A percentile compares a stretch with the other conserved stretches of the same genome.
phyloP scores from a whole-genome alignment of 2,329 filamentous ascomycete species.

The Arthrinium phaeospermum region DNA sequence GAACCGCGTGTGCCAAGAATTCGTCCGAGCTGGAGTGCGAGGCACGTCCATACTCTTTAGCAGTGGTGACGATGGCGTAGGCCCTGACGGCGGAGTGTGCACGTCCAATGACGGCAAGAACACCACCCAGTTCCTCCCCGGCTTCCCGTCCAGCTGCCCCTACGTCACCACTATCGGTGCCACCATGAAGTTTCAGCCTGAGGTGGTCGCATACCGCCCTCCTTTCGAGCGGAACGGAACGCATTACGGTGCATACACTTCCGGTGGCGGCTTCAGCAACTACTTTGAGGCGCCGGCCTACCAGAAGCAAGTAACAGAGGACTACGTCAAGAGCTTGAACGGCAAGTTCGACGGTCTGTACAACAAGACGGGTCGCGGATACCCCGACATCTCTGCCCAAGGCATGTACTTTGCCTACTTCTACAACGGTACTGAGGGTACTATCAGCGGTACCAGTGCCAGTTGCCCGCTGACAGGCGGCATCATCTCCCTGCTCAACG shows the following conservation, averaged over 20 bases:
- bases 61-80: conserved; percentile 56
- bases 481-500: conserved; percentile 69
- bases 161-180: conserved; percentile 37
- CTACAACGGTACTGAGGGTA: conserved; percentile 37
- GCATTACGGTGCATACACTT: conserved; percentile 43
- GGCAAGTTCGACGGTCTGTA: conserved; percentile 49
- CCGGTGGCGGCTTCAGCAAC: conserved; percentile 52
- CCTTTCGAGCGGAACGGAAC: conserved; percentile 33
- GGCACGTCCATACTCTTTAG: conserved; percentile 68
- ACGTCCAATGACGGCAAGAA: conserved; percentile 58
- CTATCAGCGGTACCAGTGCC: conserved; percentile 52
- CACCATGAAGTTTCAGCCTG: conserved; percentile 40
- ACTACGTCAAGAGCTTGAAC: conserved; percentile 37
- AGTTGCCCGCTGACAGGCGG: conserved; percentile 67
- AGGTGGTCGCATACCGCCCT: conserved; percentile 45
- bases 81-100: conserved; percentile 53
- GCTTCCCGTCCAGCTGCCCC: conserved; percentile 56
- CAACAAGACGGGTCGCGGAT: conserved; percentile 57
- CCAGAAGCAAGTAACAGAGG: conserved; percentile 55
- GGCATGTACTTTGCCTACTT: conserved; percentile 39
- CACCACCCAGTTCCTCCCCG: conserved; percentile 52
- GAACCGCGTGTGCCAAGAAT: conserved; percentile 62
- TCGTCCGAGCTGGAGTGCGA: conserved; percentile 68
- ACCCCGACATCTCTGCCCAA: conserved; percentile 68
- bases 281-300: conserved; percentile 49